Conservation (phyloP, 768 basidiomycete species). For the Auriculariales sp. region DNA sequence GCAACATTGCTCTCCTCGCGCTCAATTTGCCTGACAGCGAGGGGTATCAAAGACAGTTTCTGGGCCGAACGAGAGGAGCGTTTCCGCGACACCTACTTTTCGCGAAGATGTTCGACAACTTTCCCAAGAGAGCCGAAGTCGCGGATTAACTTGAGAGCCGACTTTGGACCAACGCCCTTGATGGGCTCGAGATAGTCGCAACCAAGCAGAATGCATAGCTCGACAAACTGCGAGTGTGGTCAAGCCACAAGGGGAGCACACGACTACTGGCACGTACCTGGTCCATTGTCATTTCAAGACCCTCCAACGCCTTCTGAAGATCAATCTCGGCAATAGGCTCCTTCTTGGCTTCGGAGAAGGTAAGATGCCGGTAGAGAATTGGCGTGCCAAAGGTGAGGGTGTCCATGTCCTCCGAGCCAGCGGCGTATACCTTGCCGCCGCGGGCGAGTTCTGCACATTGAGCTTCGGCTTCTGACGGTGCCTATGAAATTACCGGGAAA, state of each 20-base stretch:
- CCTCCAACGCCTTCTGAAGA: conserved; percentile 69
- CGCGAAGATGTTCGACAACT: conserved; percentile 65
- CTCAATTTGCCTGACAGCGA: conserved; percentile 20
- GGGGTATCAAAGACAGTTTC: not conserved
- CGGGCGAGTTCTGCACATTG: conserved; percentile 98
- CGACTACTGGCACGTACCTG: conserved; percentile 32
- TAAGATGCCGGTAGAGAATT: conserved; percentile 85
- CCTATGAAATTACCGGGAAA: conserved; percentile 32
- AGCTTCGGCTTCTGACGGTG: conserved; percentile 96
- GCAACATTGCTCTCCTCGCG: conserved; percentile 21
- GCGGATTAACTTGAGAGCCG: conserved; percentile 79
- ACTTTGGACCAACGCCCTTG: conserved; percentile 91
- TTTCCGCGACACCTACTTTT: conserved; percentile 39
- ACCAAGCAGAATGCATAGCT: conserved; percentile 89
- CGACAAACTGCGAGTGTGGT: conserved; percentile 56
- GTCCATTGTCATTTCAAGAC: conserved; percentile 85
- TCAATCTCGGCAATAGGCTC: conserved; percentile 89
- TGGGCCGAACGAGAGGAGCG: not conserved
- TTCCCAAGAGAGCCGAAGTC: conserved; percentile 61
- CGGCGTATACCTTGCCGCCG: conserved; percentile 90
- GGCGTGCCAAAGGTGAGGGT: conserved; percentile 92
- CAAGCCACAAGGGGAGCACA: not conserved
- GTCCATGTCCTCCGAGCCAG: conserved; percentile 99
- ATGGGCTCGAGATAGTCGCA: conserved; percentile 99
- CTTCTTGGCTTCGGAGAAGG: conserved; percentile 96